phyloP scores from a whole-genome alignment of 805 yeast genomes.

The Metschnikowia picachoensis region DNA sequence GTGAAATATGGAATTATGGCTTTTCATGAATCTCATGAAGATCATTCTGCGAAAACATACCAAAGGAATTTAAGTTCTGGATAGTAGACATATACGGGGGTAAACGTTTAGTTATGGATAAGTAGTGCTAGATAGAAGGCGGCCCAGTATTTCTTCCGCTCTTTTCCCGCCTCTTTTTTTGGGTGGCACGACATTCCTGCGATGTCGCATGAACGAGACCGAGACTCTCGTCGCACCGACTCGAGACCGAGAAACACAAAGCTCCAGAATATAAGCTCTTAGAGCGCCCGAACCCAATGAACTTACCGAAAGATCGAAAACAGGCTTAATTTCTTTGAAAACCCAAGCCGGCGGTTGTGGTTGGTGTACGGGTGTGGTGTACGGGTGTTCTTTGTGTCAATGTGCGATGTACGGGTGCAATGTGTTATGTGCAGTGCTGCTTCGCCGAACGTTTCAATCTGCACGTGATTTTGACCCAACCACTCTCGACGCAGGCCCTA shows the following conservation, averaged over 20 bases:
- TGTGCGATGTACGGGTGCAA: conserved; percentile 2
- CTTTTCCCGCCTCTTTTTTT: conserved; percentile 6
- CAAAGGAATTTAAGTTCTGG: conserved; percentile 82
- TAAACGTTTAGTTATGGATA: conserved; percentile 12
- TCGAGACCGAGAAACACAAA: too few relatives aligned
- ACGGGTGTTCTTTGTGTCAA: conserved; percentile 1
- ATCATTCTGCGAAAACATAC: conserved; percentile 31
- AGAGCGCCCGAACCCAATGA: too few relatives aligned
- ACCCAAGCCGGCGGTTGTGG: too few relatives aligned
- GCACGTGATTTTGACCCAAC: conserved; percentile 3
- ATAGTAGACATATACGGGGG: conserved; percentile 69
- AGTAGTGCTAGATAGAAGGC: conserved; percentile 5
- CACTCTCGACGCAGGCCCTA: neutral
- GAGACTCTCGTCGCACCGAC: too few relatives aligned
- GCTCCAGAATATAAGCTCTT: neutral
- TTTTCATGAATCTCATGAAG: neutral
- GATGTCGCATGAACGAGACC: neutral
- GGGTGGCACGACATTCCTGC: conserved; percentile 5
- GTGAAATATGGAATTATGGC: neutral
- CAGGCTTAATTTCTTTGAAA: too few relatives aligned
- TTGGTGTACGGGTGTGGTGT: conserved; percentile 7
- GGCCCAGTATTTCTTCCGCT: neutral
- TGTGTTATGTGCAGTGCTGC: neutral
- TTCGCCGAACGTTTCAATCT: neutral
- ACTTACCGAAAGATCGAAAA: too few relatives aligned